Percentiles rank a stretch among this genome's conserved stretches.
Conservation (phyloP, 768 basidiomycete species). For the Leccinum sublutescens region DNA sequence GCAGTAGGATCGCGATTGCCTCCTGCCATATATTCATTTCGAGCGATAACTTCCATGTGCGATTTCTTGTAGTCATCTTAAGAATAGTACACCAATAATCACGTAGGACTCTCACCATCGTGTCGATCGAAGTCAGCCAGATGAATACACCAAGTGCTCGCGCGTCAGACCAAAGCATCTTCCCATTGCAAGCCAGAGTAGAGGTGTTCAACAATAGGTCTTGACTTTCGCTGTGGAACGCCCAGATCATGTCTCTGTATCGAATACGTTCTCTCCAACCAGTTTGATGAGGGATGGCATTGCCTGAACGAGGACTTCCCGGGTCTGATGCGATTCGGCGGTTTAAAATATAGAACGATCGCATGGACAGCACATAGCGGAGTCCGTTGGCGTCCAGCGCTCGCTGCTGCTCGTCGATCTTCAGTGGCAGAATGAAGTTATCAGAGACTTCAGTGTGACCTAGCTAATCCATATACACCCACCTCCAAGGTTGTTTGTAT, state of each 20-base stretch:
- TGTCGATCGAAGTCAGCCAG: conserved; percentile 81
- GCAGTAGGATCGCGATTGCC: conserved; percentile 85
- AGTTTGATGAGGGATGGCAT: conserved; percentile 42
- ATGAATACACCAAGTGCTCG: conserved; percentile 81
- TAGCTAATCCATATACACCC: conserved; percentile 11
- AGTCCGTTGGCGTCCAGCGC: conserved; percentile 90
- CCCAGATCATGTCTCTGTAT: conserved; percentile 96
- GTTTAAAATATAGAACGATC: conserved; percentile 86
- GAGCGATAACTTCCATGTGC: conserved; percentile 84
- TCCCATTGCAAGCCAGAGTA: conserved; percentile 69
- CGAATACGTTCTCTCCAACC: conserved; percentile 75
- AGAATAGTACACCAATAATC: neutral
- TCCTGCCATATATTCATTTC: conserved; percentile 89
- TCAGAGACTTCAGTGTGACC: neutral
- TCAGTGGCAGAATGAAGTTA: conserved; percentile 4
- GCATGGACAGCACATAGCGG: conserved; percentile 90
- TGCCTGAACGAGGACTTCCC: conserved; percentile 46
- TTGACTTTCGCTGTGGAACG: conserved; percentile 93
- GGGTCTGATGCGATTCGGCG: conserved; percentile 51
- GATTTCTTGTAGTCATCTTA: conserved; percentile 49
- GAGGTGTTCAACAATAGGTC: conserved; percentile 75
- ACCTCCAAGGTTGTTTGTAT: conserved; percentile 89
- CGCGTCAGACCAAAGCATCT: conserved; percentile 90
- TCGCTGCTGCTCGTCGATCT: conserved; percentile 91
- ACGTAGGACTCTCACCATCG: conserved; percentile 55